Percentiles rank a stretch among this genome's conserved stretches.
Evolutionary conservation across 768 basidiomycete genomes (phyloP).

Genomic region (Boletus bicolor): DNA sequence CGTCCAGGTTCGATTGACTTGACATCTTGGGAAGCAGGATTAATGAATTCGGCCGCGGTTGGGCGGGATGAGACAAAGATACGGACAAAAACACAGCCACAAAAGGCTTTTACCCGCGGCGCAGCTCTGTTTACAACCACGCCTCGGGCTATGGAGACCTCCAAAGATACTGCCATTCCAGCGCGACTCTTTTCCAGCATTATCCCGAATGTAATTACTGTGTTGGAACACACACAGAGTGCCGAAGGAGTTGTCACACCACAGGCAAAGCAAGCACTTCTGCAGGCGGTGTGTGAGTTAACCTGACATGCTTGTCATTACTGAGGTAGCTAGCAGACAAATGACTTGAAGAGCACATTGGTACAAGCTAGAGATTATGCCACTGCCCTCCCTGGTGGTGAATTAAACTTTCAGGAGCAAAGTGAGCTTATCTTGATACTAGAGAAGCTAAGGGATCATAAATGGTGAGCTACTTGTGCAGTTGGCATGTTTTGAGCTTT

Average conservation of each 20-base stretch:
- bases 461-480: conserved; percentile 25
- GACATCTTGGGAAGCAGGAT: conserved; percentile 33
- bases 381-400: conserved; percentile 63
- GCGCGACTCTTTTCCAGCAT: conserved; percentile 53
- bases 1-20: conserved; percentile 46
- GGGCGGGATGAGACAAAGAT: not conserved
- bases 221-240: conserved; percentile 59
- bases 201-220: conserved; percentile 54
- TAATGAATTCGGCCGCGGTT: not conserved
- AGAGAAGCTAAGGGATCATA: conserved; percentile 57
- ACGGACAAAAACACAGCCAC: conserved; percentile 19
- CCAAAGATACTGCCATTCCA: conserved; percentile 32
- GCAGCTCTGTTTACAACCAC: not conserved
- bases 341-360: conserved; percentile 62
- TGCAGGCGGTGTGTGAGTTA: conserved; percentile 54
- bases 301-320: not conserved
- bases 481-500: not conserved
- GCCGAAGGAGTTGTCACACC: conserved; percentile 52
- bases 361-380: conserved; percentile 60
- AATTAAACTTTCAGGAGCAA: conserved; percentile 65
- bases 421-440: conserved; percentile 70
- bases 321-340: conserved; percentile 48
- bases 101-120: not conserved
- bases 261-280: conserved; percentile 61
- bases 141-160: conserved; percentile 1